Evolutionary conservation across 352 stramenopile species (phyloP).

Genomic region (Phytophthora hybrid): DNA sequence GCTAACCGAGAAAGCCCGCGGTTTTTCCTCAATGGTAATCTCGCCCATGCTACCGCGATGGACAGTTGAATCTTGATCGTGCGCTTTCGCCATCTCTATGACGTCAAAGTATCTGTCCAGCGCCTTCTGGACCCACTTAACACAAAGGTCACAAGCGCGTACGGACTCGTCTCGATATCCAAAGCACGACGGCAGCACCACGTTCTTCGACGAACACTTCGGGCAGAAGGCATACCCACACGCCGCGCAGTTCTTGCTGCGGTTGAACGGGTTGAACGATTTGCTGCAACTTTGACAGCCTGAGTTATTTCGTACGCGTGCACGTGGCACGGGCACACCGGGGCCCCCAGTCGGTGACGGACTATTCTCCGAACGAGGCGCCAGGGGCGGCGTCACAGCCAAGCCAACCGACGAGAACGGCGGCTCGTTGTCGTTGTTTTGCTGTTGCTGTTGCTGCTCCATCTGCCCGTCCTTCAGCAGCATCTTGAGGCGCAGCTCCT

Average conservation of each 20-base stretch:
- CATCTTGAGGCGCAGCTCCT: slow-evolving; percentile 66
- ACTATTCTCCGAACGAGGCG: slow-evolving; percentile 12
- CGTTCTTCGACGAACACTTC: slow-evolving; percentile 66
- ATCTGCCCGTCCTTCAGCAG: slow-evolving; percentile 56
- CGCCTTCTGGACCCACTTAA: slow-evolving; percentile 71
- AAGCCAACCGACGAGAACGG: slow-evolving; percentile 16
- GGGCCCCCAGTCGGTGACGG: slow-evolving; percentile 16
- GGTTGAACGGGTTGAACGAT: slow-evolving; percentile 79
- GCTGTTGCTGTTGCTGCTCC: slow-evolving; percentile 37
- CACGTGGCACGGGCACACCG: slow-evolving; percentile 55
- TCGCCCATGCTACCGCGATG: slow-evolving; percentile 23
- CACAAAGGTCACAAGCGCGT: slow-evolving; percentile 69
- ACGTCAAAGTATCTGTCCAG: slow-evolving; percentile 75
- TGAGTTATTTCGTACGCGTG: slow-evolving; percentile 39
- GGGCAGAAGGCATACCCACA: slow-evolving; percentile 73
- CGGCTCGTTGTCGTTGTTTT: slow-evolving; percentile 28
- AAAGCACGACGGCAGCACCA: slow-evolving; percentile 69
- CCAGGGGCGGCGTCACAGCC: slow-evolving; percentile 6
- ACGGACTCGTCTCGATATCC: slow-evolving; percentile 58
- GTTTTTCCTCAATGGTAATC: slow-evolving; percentile 35
- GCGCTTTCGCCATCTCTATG: slow-evolving; percentile 49
- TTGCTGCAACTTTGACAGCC: slow-evolving; percentile 64
- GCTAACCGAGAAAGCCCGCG: slow-evolving; percentile 15
- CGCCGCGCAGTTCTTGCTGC: slow-evolving; percentile 61
- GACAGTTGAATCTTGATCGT: slow-evolving; percentile 19